phyloP scores from a whole-genome alignment of 257 asterid genomes.

The Nicotiana attenuata region DNA sequence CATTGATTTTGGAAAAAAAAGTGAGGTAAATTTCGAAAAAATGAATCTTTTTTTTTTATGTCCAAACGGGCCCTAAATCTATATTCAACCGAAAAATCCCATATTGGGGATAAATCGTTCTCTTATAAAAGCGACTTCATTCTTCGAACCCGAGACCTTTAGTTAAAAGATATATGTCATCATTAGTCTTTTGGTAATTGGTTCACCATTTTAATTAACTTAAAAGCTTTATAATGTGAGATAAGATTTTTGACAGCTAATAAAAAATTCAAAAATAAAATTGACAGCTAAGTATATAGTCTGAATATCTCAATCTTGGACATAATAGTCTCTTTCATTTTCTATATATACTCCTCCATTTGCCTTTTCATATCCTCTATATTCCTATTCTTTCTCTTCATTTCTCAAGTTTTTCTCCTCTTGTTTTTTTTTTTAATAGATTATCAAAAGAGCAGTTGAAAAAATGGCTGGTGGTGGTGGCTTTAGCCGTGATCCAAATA shows the following conservation, averaged over 20 bases:
- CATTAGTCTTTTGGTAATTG: not conserved
- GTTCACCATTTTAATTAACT: not conserved
- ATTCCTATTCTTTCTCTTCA: not conserved
- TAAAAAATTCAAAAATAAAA: not conserved
- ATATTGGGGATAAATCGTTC: too few species aligned
- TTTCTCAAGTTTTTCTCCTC: not conserved
- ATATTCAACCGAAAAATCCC: too few species aligned
- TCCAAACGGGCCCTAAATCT: too few species aligned
- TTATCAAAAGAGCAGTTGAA: not conserved
- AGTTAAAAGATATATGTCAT: fast-evolving
- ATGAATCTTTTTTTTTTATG: too few species aligned
- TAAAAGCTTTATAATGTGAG: too few species aligned
- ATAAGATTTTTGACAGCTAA: not conserved
- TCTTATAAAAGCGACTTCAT: too few species aligned
- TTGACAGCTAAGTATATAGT: not conserved
- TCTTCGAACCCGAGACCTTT: too few species aligned
- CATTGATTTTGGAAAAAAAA: too few species aligned
- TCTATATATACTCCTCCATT: constrained; percentile 35
- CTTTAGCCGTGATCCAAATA: constrained; percentile 32
- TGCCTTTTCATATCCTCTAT: not conserved
- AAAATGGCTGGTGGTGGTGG: constrained; percentile 92
- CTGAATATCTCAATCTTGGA: not conserved
- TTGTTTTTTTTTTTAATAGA: not conserved
- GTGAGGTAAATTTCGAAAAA: too few species aligned
- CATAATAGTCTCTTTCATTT: not conserved